Conservation (phyloP, 2,329 filamentous ascomycete species). For the Balansia obtecta region DNA sequence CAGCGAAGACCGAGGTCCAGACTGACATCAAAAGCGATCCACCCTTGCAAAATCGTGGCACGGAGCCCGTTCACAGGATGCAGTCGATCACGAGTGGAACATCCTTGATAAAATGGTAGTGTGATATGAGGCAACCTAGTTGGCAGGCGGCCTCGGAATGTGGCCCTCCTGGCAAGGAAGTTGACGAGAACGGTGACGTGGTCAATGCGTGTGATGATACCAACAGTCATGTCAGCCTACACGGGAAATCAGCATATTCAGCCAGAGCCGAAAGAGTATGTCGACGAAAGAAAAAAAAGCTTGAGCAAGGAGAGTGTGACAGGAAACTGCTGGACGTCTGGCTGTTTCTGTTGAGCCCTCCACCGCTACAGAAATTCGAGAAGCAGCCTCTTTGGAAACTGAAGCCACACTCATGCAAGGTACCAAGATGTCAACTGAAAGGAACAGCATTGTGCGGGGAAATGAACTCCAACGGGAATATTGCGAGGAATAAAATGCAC, state of each 20-base stretch:
- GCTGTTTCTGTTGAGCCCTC: slow-evolving; percentile 57
- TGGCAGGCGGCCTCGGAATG: slow-evolving; percentile 48
- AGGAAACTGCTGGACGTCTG: slow-evolving; percentile 66
- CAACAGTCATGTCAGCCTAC: slow-evolving; percentile 55
- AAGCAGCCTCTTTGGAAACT: slow-evolving; percentile 84
- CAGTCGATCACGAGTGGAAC: slow-evolving; percentile 46
- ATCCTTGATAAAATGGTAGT: slow-evolving; percentile 47
- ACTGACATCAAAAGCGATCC: slow-evolving; percentile 8
- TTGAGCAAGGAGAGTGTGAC: slow-evolving; percentile 50
- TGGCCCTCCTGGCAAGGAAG: slow-evolving; percentile 51
- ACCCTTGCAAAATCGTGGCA: too few species aligned
- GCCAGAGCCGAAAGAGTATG: slow-evolving; percentile 31
- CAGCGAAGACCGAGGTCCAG: slow-evolving; percentile 27
- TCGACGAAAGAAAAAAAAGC: slow-evolving; percentile 45
- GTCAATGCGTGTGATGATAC: slow-evolving; percentile 55
- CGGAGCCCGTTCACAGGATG: slow-evolving; percentile 39
- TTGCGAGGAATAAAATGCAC: slow-evolving; percentile 74
- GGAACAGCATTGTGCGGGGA: slow-evolving; percentile 78
- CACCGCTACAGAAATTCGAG: slow-evolving; percentile 78
- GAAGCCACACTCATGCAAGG: slow-evolving; percentile 75
- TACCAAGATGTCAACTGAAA: slow-evolving; percentile 68
- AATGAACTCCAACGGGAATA: slow-evolving; percentile 78
- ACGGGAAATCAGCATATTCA: slow-evolving; percentile 39
- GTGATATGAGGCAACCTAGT: slow-evolving; percentile 55
- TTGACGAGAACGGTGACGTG: slow-evolving; percentile 60